A percentile compares a stretch with the other conserved stretches of the same genome.
Evolutionary conservation across 495 filamentous ascomycete species (phyloP).

Genomic region (Lophiotrema nucula): DNA sequence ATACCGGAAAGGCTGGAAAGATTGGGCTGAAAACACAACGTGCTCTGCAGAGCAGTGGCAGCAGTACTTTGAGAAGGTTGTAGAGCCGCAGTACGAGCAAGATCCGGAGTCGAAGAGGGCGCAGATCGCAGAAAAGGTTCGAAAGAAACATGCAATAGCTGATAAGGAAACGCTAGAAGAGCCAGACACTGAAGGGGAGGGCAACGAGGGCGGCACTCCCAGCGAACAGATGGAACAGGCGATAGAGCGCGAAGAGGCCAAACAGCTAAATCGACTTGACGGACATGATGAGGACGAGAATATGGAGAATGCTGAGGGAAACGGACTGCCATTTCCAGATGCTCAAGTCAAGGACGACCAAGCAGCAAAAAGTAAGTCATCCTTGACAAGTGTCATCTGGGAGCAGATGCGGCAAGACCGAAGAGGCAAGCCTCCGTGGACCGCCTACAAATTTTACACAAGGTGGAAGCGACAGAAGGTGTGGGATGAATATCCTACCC

Average conservation of each 20-base stretch:
- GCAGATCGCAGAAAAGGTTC: background rate
- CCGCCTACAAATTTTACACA: background rate
- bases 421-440: background rate
- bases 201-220: background rate
- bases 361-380: background rate
- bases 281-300: no score
- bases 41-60: constrained; percentile 23
- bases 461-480: background rate
- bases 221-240: background rate
- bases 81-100: constrained; percentile 23
- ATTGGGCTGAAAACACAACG: constrained; percentile 6
- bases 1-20: constrained; percentile 17
- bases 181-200: background rate
- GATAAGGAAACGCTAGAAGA: background rate
- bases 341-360: background rate
- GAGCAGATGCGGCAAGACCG: background rate
- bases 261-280: no score
- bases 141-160: background rate
- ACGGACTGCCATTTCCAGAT: background rate
- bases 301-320: background rate
- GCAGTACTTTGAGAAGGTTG: constrained; percentile 26
- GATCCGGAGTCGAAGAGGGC: constrained; percentile 16
- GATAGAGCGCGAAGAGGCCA: background rate
- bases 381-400: background rate
- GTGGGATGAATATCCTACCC: background rate